These are phyloP conservation scores for Davidsoniella australis DNA, from an alignment of 2,329 filamentous ascomycete genomes.

Conservation along the genomic window DNA sequence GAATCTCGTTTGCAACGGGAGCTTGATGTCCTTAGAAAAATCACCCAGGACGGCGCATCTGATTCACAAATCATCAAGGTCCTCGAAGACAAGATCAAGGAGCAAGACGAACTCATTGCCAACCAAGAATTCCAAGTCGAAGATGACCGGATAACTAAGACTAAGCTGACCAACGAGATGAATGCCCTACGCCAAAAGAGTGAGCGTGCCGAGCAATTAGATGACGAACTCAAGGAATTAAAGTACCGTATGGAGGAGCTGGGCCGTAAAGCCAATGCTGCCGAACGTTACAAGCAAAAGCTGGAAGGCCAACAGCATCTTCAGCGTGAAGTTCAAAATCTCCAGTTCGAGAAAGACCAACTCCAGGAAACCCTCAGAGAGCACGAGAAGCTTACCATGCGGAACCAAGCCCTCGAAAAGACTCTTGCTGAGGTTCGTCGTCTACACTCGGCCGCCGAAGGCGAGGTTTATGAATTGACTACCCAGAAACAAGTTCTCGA, in stretches of 20 bases:
- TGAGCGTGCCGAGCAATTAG: slow-evolving; percentile 32
- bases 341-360: slow-evolving; percentile 38
- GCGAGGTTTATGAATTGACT: slow-evolving; percentile 16
- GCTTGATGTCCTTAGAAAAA: slow-evolving; percentile 31
- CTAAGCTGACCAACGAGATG: slow-evolving; percentile 31
- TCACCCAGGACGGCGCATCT: slow-evolving; percentile 34
- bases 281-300: slow-evolving; percentile 46
- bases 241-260: slow-evolving; percentile 41
- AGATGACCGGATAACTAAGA: slow-evolving; percentile 28
- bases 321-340: slow-evolving; percentile 36
- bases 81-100: slow-evolving; percentile 39
- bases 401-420: slow-evolving; percentile 22
- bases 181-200: slow-evolving; percentile 28
- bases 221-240: slow-evolving; percentile 43
- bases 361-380: slow-evolving; percentile 29
- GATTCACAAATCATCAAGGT: slow-evolving; percentile 34
- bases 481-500: slow-evolving; percentile 30
- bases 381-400: slow-evolving; percentile 21
- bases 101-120: slow-evolving; percentile 56
- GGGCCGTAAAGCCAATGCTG: slow-evolving; percentile 44
- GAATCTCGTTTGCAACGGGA: slow-evolving; percentile 40
- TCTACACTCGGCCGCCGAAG: slow-evolving; percentile 11
- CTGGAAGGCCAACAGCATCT: slow-evolving; percentile 37
- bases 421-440: slow-evolving; percentile 20
- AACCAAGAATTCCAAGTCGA: slow-evolving; percentile 51